phyloP scores from a whole-genome alignment of 805 yeast genomes.

The Starmerella floris region DNA sequence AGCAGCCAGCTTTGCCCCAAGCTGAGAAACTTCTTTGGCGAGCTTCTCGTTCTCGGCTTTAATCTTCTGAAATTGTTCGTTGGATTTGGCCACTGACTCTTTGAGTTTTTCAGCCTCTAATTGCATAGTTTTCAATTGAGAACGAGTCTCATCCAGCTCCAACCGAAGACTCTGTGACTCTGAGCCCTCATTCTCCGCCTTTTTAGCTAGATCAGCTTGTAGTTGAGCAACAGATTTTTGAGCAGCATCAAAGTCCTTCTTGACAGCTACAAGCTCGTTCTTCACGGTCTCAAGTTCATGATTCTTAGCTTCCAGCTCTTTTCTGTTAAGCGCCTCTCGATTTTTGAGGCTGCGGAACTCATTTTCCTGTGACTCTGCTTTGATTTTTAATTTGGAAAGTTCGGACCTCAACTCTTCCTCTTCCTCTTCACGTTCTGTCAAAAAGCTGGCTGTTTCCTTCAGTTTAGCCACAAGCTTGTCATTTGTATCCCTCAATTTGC shows the following conservation, averaged over 20 bases:
- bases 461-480: constrained; percentile 36
- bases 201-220: not conserved
- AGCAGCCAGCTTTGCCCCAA: not conserved
- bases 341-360: constrained; percentile 5
- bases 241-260: not conserved
- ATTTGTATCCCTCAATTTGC: constrained; percentile 23
- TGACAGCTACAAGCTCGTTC: not conserved
- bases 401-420: constrained; percentile 14
- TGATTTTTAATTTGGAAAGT: constrained; percentile 4
- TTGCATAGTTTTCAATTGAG: no score
- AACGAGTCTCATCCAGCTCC: no score
- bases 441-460: constrained; percentile 18
- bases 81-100: no score
- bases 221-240: not conserved
- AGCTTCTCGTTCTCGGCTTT: not conserved
- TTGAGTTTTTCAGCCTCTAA: no score
- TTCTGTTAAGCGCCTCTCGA: constrained; percentile 8
- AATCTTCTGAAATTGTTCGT: no score
- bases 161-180: not conserved
- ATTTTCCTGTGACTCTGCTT: constrained; percentile 4
- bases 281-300: not conserved
- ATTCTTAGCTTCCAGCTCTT: constrained; percentile 3
- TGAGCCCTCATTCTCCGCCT: not conserved
- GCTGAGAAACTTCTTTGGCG: not conserved
- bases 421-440: constrained; percentile 18